Evolutionary conservation across 768 basidiomycete genomes (phyloP).

Genomic region (Podaxis mareebaensis): DNA sequence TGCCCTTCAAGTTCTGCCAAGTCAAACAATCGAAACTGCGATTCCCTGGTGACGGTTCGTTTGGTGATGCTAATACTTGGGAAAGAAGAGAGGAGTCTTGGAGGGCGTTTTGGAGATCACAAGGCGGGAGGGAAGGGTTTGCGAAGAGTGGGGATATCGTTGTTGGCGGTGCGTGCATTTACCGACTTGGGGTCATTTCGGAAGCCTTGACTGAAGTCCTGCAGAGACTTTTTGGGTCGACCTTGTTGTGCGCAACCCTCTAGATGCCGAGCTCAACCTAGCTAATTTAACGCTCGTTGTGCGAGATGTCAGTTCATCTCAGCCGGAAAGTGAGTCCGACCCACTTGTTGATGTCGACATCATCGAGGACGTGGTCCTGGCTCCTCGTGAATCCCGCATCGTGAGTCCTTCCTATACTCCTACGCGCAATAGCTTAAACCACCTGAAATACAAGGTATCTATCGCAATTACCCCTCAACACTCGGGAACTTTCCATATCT

Average conservation of each 20-base stretch:
- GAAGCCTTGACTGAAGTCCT: background rate
- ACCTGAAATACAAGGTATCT: constrained; percentile 46
- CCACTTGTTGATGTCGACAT: constrained; percentile 57
- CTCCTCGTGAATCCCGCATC: constrained; percentile 61
- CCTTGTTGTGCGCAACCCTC: constrained; percentile 65
- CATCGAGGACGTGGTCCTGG: constrained; percentile 61
- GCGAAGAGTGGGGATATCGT: constrained; percentile 57
- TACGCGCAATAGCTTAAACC: background rate
- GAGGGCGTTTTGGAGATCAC: constrained; percentile 56
- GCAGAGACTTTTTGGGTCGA: constrained; percentile 81
- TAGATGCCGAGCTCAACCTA: constrained; percentile 73
- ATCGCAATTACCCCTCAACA: constrained; percentile 57
- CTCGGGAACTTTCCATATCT: constrained; percentile 55
- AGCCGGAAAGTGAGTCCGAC: constrained; percentile 30
- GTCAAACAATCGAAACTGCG: constrained; percentile 57
- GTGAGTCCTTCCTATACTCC: constrained; percentile 38
- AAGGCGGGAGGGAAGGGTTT: constrained; percentile 55
- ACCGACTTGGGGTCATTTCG: background rate
- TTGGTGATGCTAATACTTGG: constrained; percentile 56
- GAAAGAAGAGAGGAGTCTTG: constrained; percentile 64
- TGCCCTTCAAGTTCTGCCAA: constrained; percentile 71
- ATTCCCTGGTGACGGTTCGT: constrained; percentile 49
- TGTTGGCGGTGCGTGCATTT: constrained; percentile 54
- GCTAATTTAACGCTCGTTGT: constrained; percentile 60
- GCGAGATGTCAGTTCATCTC: constrained; percentile 35